Evolutionary conservation across 2,329 filamentous ascomycete species (phyloP).

Genomic region (Clonostachys solani): DNA sequence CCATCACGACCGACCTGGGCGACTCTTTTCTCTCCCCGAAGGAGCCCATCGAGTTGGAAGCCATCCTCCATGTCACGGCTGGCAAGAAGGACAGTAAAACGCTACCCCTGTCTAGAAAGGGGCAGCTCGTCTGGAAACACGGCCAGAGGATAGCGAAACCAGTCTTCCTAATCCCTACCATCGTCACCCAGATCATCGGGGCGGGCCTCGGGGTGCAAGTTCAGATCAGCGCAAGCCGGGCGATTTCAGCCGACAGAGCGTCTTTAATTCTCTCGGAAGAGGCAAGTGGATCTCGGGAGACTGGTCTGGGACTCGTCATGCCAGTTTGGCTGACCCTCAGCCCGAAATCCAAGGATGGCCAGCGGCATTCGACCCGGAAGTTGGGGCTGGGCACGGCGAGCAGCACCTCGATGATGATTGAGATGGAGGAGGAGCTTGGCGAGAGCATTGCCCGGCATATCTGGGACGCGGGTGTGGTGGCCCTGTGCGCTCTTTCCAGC

Average conservation of each 20-base stretch:
- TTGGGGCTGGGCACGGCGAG: slow-evolving; percentile 16
- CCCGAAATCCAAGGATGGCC: slow-evolving; percentile 14
- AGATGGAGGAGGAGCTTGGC: slow-evolving; percentile 51
- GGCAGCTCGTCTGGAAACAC: slow-evolving; percentile 19
- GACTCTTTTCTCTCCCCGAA: slow-evolving; percentile 47
- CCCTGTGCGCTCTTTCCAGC: slow-evolving; percentile 24
- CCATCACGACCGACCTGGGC: slow-evolving; percentile 54
- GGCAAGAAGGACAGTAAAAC: slow-evolving; percentile 11
- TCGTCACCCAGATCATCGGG: slow-evolving; percentile 15
- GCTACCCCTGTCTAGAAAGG: slow-evolving; percentile 15
- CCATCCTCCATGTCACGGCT: slow-evolving; percentile 26
- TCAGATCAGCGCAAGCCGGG: slow-evolving; percentile 11
- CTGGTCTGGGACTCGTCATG: slow-evolving; percentile 31
- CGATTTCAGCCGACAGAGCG: slow-evolving; percentile 16
- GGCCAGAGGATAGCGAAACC: slow-evolving; percentile 36
- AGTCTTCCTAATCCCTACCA: slow-evolving; percentile 11
- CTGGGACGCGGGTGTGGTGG: slow-evolving; percentile 53
- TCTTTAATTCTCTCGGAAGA: slow-evolving; percentile 12
- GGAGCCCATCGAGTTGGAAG: slow-evolving; percentile 26
- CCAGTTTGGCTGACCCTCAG: slow-evolving; percentile 33
- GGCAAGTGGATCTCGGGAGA: slow-evolving; percentile 1
- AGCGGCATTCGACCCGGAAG: slow-evolving; percentile 19
- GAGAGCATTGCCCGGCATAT: slow-evolving; percentile 57
- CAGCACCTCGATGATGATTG: slow-evolving; percentile 18
- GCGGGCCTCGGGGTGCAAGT: slow-evolving; percentile 16